Conservation (phyloP, 768 basidiomycete species). For the Fibroporia radiculosa region DNA sequence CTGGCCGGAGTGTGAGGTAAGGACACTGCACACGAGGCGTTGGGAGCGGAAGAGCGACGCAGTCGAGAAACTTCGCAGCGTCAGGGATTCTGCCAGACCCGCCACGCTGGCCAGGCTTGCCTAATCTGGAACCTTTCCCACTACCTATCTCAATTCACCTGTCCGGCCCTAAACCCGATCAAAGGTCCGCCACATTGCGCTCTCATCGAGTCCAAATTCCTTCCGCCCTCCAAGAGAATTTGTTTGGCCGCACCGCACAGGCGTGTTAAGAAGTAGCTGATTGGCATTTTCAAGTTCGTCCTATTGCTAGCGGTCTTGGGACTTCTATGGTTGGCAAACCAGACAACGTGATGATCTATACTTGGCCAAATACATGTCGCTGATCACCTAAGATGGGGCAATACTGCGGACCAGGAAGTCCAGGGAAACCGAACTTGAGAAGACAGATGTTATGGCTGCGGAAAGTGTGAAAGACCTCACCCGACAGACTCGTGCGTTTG, state of each 20-base stretch:
- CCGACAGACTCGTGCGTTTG: no score
- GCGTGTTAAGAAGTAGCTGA: background rate
- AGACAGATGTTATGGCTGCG: no score
- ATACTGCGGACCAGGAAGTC: no score
- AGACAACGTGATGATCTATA: conserved; percentile 1
- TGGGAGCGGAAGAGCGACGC: conserved; percentile 5
- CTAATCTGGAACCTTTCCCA: background rate
- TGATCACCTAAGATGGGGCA: conserved; percentile 4
- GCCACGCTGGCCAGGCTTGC: conserved; percentile 4
- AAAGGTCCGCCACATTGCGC: background rate
- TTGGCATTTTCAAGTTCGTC: background rate
- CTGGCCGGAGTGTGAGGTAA: conserved; percentile 11
- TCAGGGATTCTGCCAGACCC: background rate
- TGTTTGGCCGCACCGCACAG: background rate
- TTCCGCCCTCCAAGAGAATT: background rate
- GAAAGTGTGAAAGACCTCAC: no score
- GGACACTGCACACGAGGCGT: conserved; percentile 17
- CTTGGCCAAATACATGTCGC: background rate
- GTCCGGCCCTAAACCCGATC: conserved; percentile 7
- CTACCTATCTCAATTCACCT: background rate
- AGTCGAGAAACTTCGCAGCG: conserved; percentile 4
- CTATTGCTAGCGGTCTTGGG: background rate
- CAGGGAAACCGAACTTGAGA: no score
- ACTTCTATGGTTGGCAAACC: background rate
- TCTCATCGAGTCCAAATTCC: background rate